Conservation (phyloP, 2,329 filamentous ascomycete genomes). For the Ilyonectria robusta region DNA sequence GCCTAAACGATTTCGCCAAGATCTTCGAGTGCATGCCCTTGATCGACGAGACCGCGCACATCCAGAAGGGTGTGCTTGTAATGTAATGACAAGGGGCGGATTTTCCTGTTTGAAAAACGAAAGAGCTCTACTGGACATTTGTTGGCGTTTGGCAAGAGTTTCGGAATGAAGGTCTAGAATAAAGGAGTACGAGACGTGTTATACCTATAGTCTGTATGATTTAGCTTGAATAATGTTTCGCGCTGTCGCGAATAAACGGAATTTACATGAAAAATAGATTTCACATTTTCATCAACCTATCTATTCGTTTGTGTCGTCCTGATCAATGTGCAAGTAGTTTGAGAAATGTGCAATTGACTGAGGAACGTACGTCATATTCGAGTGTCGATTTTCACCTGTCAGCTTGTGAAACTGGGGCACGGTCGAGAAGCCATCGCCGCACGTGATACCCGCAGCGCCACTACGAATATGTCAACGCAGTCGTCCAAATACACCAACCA, state of each 20-base stretch:
- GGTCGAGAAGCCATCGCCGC: slow-evolving; percentile 9
- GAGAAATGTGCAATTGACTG: not conserved
- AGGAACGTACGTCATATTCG: slow-evolving; percentile 12
- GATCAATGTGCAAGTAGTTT: not conserved
- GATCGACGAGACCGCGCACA: slow-evolving; percentile 51
- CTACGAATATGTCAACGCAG: not conserved
- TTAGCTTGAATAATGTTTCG: slow-evolving; percentile 2
- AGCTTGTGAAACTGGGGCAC: slow-evolving; percentile 23
- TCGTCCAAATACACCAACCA: not conserved
- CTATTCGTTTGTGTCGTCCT: not conserved
- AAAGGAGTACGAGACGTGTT: slow-evolving; percentile 5
- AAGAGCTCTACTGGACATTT: not conserved
- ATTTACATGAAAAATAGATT: not conserved
- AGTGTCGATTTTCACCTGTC: not conserved
- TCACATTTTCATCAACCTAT: not conserved
- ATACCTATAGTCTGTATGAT: slow-evolving; percentile 6
- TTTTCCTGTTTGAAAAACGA: not conserved
- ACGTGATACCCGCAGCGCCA: slow-evolving; percentile 22
- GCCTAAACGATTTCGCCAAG: slow-evolving; percentile 53
- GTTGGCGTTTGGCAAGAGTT: slow-evolving; percentile 22
- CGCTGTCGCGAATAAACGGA: not conserved
- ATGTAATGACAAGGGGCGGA: slow-evolving; percentile 35
- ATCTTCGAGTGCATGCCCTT: slow-evolving; percentile 55
- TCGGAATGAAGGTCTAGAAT: slow-evolving; percentile 8
- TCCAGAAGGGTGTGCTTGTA: slow-evolving; percentile 51